Evolutionary conservation across 148 eudicot species (phyloP), one percentile per base, ranked within the genome.

Genomic region (Beta vulgaris): DNA sequence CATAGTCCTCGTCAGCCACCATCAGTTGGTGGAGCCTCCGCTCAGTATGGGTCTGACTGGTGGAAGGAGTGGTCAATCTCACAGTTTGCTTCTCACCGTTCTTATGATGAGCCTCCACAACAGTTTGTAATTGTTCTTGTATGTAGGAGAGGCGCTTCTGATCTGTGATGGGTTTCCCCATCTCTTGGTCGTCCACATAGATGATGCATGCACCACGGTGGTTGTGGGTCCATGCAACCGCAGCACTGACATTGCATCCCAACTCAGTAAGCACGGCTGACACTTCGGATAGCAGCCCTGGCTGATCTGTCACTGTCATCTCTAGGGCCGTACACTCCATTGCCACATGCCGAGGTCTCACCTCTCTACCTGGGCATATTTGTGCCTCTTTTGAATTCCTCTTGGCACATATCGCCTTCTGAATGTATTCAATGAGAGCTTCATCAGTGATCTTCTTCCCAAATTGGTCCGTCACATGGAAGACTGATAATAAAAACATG

Each of bases 21-120:
- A 91, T 87, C 66, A 93, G 81, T 77, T 93, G 98, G 78, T 93
- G 98, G 69, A 93, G 93, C 84, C 98, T 82, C 74, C 98, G 77
- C 74, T 93, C 93, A 0, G 91, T 86, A 84, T 91, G 97, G 51
- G 88, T 85, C 69, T 66, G 76, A 31, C 84, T 51, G 0, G 82
- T 54, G 3, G 78, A 75, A 0, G 92, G 91, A 53, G 62, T 60
- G 0, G 83, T 69, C 58, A 90, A 34, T 58, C 80, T 83, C 76
- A 90, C 89, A 14, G 89, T 83, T 72, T 84, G 80, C 73, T 82
- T 78, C 78, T 90, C 97, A 0, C 84, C 85, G 0, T 69, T 77
- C 14, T 40, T 76, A 71, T 90, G 93, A 72, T 86, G 97, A 68
- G 97, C 97, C 73, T 82, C 84, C 43, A 90, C 79, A 26, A 93